Percentiles rank a stretch among this genome's conserved stretches.
phyloP scores from a whole-genome alignment of 768 basidiomycete genomes.

The Panaeolus papilionaceus region DNA sequence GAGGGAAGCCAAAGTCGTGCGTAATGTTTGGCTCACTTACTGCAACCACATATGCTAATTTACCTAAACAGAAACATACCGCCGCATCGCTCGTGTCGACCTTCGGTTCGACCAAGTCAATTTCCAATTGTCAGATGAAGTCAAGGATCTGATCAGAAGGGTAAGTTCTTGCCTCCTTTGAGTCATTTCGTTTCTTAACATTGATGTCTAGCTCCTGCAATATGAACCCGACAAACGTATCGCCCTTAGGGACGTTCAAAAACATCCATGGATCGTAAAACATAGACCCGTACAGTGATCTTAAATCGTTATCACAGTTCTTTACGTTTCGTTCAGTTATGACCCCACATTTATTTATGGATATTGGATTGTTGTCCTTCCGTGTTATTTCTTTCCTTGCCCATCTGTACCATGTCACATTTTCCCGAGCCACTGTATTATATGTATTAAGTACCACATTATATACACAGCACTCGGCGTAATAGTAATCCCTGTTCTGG shows the following conservation, averaged over 20 bases:
- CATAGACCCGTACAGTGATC: conserved; percentile 47
- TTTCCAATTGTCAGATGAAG: conserved; percentile 61
- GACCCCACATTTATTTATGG: conserved; percentile 2
- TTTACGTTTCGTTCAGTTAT: background rate
- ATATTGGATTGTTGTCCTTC: background rate
- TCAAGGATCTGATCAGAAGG: conserved; percentile 66
- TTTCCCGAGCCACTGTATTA: conserved; percentile 11
- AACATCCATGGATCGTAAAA: conserved; percentile 88
- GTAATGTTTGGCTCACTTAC: conserved; percentile 45
- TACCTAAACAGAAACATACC: conserved; percentile 75
- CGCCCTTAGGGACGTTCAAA: conserved; percentile 73
- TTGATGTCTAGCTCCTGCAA: conserved; percentile 72
- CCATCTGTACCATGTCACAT: conserved; percentile 9
- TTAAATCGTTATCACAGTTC: background rate
- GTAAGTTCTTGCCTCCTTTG: conserved; percentile 42
- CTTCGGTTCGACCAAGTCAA: conserved; percentile 60
- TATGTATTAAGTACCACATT: conserved; percentile 5
- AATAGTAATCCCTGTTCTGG: conserved; percentile 5
- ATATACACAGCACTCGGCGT: conserved; percentile 8
- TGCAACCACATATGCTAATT: background rate
- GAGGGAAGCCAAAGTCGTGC: conserved; percentile 76
- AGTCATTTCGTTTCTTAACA: conserved; percentile 5
- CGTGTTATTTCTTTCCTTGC: background rate
- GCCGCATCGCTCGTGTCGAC: conserved; percentile 88
- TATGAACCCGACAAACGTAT: conserved; percentile 82